phyloP scores from a whole-genome alignment of 345 rosid genomes.

The Eucalyptus shirleyi region DNA sequence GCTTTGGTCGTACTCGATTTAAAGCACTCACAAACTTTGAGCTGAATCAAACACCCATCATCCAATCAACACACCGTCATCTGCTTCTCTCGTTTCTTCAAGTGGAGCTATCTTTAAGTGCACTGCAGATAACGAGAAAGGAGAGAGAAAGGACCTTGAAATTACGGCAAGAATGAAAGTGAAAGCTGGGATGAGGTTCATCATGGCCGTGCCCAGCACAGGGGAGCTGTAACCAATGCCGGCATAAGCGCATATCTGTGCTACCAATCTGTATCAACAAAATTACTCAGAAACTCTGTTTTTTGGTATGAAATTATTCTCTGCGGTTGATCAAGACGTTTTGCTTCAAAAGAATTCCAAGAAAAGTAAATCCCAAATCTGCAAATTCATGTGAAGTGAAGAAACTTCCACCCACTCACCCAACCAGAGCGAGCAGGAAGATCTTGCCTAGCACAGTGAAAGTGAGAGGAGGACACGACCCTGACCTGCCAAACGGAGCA shows the following conservation, averaged over 20 bases:
- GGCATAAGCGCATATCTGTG: slow-evolving; percentile 15
- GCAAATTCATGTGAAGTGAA: not conserved
- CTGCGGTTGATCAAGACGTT: not conserved
- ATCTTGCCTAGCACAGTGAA: slow-evolving; percentile 18
- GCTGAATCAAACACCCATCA: not conserved
- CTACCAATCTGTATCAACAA: slow-evolving; percentile 2
- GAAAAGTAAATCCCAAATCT: not conserved
- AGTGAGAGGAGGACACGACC: slow-evolving; percentile 27
- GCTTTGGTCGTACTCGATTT: not conserved
- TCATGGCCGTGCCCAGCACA: slow-evolving; percentile 38
- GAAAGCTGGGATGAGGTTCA: slow-evolving; percentile 31
- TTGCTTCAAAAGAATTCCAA: not conserved
- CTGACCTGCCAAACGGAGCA: slow-evolving; percentile 15
- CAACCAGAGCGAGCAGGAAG: slow-evolving; percentile 40
- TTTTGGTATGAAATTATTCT: not conserved
- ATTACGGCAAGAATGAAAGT: slow-evolving; percentile 33
- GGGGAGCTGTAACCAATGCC: slow-evolving; percentile 39
- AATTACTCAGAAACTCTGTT: not conserved
- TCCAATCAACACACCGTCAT: not conserved
- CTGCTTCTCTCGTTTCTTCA: not conserved
- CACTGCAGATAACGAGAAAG: not conserved
- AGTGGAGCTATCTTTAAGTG: not conserved
- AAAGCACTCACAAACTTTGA: not conserved
- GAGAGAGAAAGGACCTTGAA: slow-evolving; percentile 15
- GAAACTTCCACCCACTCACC: slow-evolving; percentile 4